phyloP scores from a whole-genome alignment of 495 filamentous ascomycete species.

The Penicillium riverlandense region DNA sequence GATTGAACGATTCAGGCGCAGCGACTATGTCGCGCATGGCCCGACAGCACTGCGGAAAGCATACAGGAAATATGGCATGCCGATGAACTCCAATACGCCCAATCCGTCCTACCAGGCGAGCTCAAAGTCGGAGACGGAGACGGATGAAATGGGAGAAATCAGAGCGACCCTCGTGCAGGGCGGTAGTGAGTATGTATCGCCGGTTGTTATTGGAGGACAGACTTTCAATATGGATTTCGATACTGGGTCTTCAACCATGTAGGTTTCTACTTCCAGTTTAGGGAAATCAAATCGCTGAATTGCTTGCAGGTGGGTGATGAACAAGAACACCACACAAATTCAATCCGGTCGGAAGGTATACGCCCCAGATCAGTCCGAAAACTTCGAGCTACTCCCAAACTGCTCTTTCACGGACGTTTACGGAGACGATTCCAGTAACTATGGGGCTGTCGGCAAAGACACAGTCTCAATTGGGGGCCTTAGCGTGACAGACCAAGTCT shows the following conservation, averaged over 20 bases:
- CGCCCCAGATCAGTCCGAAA: constrained; percentile 53
- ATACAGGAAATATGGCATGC: constrained; percentile 56
- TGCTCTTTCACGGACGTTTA: constrained; percentile 62
- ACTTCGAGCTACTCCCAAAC: constrained; percentile 36
- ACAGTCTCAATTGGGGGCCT: constrained; percentile 68
- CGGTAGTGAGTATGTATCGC: constrained; percentile 64
- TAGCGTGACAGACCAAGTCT: constrained; percentile 55
- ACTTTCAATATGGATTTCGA: constrained; percentile 72
- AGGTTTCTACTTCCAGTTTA: constrained; percentile 35
- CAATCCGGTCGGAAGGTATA: too few species aligned
- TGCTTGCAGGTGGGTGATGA: constrained; percentile 64
- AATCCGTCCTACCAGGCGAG: constrained; percentile 1
- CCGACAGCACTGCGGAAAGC: constrained; percentile 52
- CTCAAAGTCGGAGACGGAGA: constrained; percentile 4
- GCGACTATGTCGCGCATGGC: constrained; percentile 45
- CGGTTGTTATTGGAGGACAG: constrained; percentile 67
- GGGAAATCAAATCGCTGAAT: neutral
- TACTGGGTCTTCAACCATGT: constrained; percentile 77
- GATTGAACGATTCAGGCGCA: constrained; percentile 50
- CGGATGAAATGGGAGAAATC: constrained; percentile 47
- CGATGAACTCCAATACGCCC: constrained; percentile 14
- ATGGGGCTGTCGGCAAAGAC: constrained; percentile 64
- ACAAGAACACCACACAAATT: too few species aligned
- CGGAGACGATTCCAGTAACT: constrained; percentile 63
- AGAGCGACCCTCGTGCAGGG: constrained; percentile 52